phyloP scores from a whole-genome alignment of 805 yeast species.

The Nakazawaea laoshanensis region DNA sequence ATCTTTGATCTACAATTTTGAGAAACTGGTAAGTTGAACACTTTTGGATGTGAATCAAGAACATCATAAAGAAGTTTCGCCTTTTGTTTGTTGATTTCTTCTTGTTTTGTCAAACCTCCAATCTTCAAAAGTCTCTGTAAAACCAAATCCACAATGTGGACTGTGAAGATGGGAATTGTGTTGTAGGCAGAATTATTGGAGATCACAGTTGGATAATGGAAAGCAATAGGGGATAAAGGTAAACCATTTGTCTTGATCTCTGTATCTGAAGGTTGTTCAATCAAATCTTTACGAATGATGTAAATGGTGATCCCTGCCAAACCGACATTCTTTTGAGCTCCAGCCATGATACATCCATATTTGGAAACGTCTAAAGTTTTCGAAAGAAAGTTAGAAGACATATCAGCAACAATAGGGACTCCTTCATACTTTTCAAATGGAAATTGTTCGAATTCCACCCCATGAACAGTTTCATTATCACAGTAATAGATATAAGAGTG shows the following conservation, averaged over 20 bases:
- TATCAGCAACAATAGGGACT: slow-evolving; percentile 84
- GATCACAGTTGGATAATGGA: slow-evolving; percentile 80
- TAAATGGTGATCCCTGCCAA: slow-evolving; percentile 91
- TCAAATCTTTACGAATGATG: slow-evolving; percentile 74
- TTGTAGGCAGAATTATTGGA: slow-evolving; percentile 89
- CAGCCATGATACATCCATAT: slow-evolving; percentile 89
- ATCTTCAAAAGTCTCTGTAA: slow-evolving; percentile 47
- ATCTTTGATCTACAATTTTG: slow-evolving; percentile 65
- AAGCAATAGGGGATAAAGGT: slow-evolving; percentile 85
- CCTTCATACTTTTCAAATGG: slow-evolving; percentile 51
- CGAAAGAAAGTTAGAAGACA: slow-evolving; percentile 89
- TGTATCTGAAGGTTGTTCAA: slow-evolving; percentile 58
- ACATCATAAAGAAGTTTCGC: slow-evolving; percentile 55
- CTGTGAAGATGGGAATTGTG: slow-evolving; percentile 90
- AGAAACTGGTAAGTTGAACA: slow-evolving; percentile 62
- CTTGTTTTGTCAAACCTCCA: slow-evolving; percentile 71
- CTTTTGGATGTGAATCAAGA: slow-evolving; percentile 55
- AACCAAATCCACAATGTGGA: slow-evolving; percentile 78
- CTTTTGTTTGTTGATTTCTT: slow-evolving; percentile 49
- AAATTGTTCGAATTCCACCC: slow-evolving; percentile 63
- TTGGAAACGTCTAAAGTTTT: slow-evolving; percentile 72
- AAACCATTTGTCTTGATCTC: slow-evolving; percentile 49
- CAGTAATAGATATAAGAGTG: slow-evolving; percentile 85
- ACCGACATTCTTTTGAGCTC: slow-evolving; percentile 98
- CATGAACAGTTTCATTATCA: slow-evolving; percentile 96